Evolutionary conservation across 1,284 basidiomycete genomes (phyloP).

Genomic region (Leccinum brunneo-olivaceum): DNA sequence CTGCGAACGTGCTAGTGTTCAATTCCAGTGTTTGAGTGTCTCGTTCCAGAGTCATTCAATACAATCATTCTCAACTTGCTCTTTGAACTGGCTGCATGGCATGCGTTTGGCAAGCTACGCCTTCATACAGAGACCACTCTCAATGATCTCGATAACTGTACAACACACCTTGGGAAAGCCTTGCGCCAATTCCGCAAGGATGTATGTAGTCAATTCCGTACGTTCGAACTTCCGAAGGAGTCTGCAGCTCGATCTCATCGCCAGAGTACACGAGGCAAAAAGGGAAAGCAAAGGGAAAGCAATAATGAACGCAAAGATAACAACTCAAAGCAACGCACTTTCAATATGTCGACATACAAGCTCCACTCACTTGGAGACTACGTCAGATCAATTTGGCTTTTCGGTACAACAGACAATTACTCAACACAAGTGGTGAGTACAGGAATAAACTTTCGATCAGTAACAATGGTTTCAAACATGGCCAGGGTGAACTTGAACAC

Average conservation of each 20-base stretch:
- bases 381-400: background rate
- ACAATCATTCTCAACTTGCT: background rate
- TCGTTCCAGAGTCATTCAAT: background rate
- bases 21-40: background rate
- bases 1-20: background rate
- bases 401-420: background rate
- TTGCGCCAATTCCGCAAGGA: background rate
- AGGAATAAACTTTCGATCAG: background rate
- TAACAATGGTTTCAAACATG: background rate
- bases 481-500: conserved; percentile 17
- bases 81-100: background rate
- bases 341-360: background rate
- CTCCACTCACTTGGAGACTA: background rate
- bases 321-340: background rate
- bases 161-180: background rate
- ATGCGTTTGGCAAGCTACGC: background rate
- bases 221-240: background rate
- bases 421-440: background rate
- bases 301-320: background rate
- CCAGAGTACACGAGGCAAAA: no score
- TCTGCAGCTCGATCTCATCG: background rate
- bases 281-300: no score
- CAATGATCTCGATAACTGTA: background rate
- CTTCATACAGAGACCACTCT: background rate
- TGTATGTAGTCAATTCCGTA: background rate